Conservation (phyloP, 148 eudicot species). For the Camellia japonica region DNA sequence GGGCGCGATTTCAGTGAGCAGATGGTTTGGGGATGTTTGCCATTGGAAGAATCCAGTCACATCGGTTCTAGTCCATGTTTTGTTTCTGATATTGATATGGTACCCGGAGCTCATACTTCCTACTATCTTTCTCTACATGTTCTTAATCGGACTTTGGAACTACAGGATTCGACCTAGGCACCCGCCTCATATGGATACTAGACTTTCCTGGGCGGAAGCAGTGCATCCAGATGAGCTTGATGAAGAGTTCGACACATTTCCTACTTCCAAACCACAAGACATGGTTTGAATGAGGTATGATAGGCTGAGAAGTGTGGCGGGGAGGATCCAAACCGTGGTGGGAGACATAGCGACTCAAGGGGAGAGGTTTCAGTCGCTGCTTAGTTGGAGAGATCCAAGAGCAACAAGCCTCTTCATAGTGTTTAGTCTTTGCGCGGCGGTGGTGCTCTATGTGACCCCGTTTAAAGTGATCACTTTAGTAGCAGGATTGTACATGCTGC, state of each 20-base stretch:
- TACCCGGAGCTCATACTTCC: slow-evolving; percentile 46
- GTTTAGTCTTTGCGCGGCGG: slow-evolving; percentile 35
- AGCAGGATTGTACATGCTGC: slow-evolving; percentile 30
- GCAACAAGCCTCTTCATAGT: slow-evolving; percentile 38
- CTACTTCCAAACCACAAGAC: slow-evolving; percentile 30
- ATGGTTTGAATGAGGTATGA: slow-evolving; percentile 38
- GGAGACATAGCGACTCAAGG: slow-evolving; percentile 49
- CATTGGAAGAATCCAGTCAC: slow-evolving; percentile 39
- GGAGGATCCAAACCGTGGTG: slow-evolving; percentile 40
- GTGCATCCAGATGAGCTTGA: slow-evolving; percentile 40
- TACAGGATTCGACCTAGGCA: slow-evolving; percentile 39
- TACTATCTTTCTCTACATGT: slow-evolving; percentile 37
- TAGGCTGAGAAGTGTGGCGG: slow-evolving; percentile 39
- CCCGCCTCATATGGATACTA: slow-evolving; percentile 42
- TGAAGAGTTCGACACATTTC: slow-evolving; percentile 48
- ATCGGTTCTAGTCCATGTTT: slow-evolving; percentile 34
- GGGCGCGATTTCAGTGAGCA: slow-evolving; percentile 24
- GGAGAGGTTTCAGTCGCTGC: slow-evolving; percentile 30
- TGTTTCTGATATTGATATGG: slow-evolving; percentile 39
- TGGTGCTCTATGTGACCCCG: slow-evolving; percentile 38
- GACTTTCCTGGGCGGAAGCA: slow-evolving; percentile 43
- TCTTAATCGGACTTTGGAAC: slow-evolving; percentile 46
- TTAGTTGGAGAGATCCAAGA: slow-evolving; percentile 43
- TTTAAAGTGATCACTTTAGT: slow-evolving; percentile 33
- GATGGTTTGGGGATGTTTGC: slow-evolving; percentile 35